Base-by-base conservation (phyloP, 331 rosid species). In the Prunus yedoensis region DNA sequence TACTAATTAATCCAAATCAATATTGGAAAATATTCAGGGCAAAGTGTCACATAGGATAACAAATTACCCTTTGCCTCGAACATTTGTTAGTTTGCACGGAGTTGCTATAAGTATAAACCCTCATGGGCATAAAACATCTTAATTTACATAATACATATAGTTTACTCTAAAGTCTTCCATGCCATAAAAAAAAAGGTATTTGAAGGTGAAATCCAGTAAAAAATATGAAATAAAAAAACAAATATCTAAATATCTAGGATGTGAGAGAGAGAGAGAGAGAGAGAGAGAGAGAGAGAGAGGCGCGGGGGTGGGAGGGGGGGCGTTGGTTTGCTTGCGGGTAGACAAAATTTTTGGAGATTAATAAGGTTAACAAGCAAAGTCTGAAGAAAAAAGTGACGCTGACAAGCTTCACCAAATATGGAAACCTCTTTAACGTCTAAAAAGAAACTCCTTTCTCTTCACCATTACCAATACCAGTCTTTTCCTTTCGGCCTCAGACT, bases 301-400 rank as follows among this genome's bases (percentile, higher is more conserved):
- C 12, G 32, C 12, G 32, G 4, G 2, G 5, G n/a, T 27, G 18
- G 13, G 35, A 18, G 45, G 8, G n/a, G 16, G 2, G 15, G 10
- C 1, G 14, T 15, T 45, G 43, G 41, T 27, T 27, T 60, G 62
- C 65, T 61, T 30, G 20, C 46, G 20, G 30, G 67, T 43, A 7
- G 67, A 62, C 67, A 28, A 27, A 25, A 25, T 10, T 59, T 59
- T 70, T 71, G 74, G 64, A 47, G 68, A 69, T 47, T 6, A 76
- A 68, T 1, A 21, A 66, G 74, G 85, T 70, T 52, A 62, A 30
- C 79, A 82, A 77, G 75, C 63, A 2, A 84, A 73, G 78, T 80
- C 67, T 69, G 70, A 65, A 60, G 70, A 45, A 13, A 77, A 35
- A 56, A 58, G 54, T 63, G 74, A 28, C 25, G 76, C 71, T 73